phyloP scores from a whole-genome alignment of 257 asterid species.

The Ophiorrhiza pumila region DNA sequence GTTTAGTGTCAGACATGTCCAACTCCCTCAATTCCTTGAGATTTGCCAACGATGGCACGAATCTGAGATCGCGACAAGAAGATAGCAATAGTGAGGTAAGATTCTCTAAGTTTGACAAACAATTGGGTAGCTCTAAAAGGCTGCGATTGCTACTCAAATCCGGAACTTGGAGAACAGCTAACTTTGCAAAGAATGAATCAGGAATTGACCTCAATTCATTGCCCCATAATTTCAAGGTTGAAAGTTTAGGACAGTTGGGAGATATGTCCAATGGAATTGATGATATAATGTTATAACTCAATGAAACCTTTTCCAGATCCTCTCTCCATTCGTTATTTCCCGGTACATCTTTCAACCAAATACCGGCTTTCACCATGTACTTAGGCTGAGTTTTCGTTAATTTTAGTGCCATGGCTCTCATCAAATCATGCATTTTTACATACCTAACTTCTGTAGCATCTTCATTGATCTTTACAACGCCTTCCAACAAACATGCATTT shows the following conservation, averaged over 20 bases:
- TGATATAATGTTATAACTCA: conserved; percentile 28
- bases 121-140: conserved; percentile 25
- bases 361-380: conserved; percentile 38
- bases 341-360: conserved; percentile 4
- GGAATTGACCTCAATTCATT: conserved; percentile 29
- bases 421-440: conserved; percentile 35
- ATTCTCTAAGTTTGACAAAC: conserved; percentile 26
- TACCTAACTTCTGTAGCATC: neutral
- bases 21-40: conserved; percentile 24
- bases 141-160: conserved; percentile 25
- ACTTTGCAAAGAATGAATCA: conserved; percentile 26
- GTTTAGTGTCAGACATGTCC: conserved; percentile 20
- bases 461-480: conserved; percentile 1
- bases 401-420: conserved; percentile 31
- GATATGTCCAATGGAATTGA: conserved; percentile 18
- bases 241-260: conserved; percentile 27
- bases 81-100: conserved; percentile 26
- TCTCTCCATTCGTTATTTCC: conserved; percentile 21
- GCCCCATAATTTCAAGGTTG: conserved; percentile 26
- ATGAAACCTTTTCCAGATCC: conserved; percentile 26
- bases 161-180: conserved; percentile 24
- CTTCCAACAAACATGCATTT: conserved; percentile 30
- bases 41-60: conserved; percentile 23
- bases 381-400: conserved; percentile 11
- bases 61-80: conserved; percentile 17